Evolutionary conservation across 1,139 yeast genomes (phyloP).

Genomic region (Blastobotrys elegans): DNA sequence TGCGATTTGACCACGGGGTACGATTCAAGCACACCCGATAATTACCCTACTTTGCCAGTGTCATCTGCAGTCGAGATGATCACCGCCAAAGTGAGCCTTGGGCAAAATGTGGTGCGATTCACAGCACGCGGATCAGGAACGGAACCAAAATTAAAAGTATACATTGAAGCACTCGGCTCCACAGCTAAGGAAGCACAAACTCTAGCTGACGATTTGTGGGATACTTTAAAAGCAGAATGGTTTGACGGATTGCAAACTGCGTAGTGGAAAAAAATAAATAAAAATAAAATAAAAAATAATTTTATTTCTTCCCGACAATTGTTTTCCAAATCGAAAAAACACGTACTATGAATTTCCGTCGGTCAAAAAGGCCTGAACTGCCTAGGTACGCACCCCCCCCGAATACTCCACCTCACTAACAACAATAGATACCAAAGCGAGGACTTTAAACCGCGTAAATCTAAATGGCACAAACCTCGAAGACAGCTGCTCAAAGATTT

Average conservation of each 20-base stretch:
- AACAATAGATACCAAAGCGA: too few relatives aligned
- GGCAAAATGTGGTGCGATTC: conserved; percentile 50
- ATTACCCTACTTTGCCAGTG: conserved; percentile 60
- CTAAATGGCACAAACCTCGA: conserved; percentile 5
- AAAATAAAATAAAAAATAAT: not conserved
- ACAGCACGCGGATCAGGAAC: conserved; percentile 96
- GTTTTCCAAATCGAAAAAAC: not conserved
- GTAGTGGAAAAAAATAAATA: not conserved
- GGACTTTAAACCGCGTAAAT: conserved; percentile 10
- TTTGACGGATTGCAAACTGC: conserved; percentile 18
- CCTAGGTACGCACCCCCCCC: too few relatives aligned
- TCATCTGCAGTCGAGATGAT: conserved; percentile 82
- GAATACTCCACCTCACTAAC: too few relatives aligned
- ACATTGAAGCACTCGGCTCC: conserved; percentile 66
- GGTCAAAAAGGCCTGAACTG: conserved; percentile 3
- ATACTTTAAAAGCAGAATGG: conserved; percentile 40
- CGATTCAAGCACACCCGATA: conserved; percentile 60
- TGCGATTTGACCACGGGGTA: conserved; percentile 81
- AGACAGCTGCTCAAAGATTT: conserved; percentile 5
- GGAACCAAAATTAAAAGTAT: conserved; percentile 89
- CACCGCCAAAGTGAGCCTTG: conserved; percentile 46
- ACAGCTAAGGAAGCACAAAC: conserved; percentile 43
- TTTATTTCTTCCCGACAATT: not conserved
- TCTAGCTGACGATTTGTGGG: conserved; percentile 69
- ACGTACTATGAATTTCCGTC: not conserved